These are phyloP conservation scores for Suhomyces sp. DNA, from an alignment of 805 yeast species.

Conservation along the genomic window DNA sequence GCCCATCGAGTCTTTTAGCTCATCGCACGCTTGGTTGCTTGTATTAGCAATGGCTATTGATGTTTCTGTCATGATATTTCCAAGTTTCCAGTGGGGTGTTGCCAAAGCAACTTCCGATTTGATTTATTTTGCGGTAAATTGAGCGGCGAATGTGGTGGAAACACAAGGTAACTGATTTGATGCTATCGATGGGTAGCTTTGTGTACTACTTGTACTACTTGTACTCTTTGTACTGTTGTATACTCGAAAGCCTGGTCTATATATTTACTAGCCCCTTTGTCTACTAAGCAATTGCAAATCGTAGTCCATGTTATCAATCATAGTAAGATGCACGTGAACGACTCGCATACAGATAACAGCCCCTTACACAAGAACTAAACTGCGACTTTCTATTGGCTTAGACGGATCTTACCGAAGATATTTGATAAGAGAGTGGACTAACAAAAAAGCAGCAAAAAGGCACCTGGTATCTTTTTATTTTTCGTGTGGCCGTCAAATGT, in stretches of 20 bases:
- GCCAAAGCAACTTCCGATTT: constrained; percentile 1
- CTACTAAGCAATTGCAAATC: background rate
- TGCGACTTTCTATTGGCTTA: constrained; percentile 1
- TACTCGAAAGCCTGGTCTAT: background rate
- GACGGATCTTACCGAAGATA: background rate
- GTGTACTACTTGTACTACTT: background rate
- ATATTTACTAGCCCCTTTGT: background rate
- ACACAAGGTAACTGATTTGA: background rate
- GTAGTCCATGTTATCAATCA: background rate
- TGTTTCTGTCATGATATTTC: background rate
- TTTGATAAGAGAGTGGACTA: background rate
- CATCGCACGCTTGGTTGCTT: background rate
- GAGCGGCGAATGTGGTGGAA: background rate
- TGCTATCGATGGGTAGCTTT: background rate
- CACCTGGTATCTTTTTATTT: too few species aligned
- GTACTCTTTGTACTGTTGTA: background rate
- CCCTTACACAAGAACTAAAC: background rate
- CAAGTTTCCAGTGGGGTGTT: background rate
- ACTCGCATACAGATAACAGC: background rate
- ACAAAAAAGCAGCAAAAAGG: background rate
- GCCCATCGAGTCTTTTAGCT: background rate
- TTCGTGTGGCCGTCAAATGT: too few species aligned
- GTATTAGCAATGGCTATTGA: background rate
- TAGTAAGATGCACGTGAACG: background rate
- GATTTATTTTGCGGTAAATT: background rate